phyloP scores from a whole-genome alignment of 495 filamentous ascomycete genomes.

The Hyaloscypha variabilis region DNA sequence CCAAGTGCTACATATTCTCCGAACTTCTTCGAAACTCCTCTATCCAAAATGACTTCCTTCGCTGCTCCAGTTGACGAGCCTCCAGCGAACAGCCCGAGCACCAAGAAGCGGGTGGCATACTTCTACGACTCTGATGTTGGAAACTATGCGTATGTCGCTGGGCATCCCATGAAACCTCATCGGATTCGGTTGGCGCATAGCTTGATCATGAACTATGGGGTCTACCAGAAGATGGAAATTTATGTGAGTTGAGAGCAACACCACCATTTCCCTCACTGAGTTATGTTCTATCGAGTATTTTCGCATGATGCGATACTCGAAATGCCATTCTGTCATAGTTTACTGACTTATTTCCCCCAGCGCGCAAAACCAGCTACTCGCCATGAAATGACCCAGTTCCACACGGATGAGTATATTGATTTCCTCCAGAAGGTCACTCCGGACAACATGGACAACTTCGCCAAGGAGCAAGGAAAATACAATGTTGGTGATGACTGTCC shows the following conservation, averaged over 20 bases:
- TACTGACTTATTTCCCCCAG: slow-evolving; percentile 46
- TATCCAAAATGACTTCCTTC: slow-evolving; percentile 22
- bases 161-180: slow-evolving; percentile 99
- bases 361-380: slow-evolving; percentile 95
- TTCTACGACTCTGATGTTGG: slow-evolving; percentile 98
- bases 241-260: slow-evolving; percentile 68
- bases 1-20: background rate
- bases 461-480: slow-evolving; percentile 93
- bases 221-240: slow-evolving; percentile 99
- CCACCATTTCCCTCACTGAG: background rate
- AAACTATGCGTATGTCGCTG: slow-evolving; percentile 95
- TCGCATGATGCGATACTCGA: background rate
- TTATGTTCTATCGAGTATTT: background rate
- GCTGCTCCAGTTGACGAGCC: slow-evolving; percentile 54
- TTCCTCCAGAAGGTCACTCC: slow-evolving; percentile 96
- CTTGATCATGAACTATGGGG: slow-evolving; percentile 97
- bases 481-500: slow-evolving; percentile 98
- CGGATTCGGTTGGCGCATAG: slow-evolving; percentile 96
- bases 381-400: slow-evolving; percentile 98
- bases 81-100: slow-evolving; percentile 48
- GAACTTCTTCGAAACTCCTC: background rate
- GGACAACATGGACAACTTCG: slow-evolving; percentile 95
- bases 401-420: slow-evolving; percentile 99
- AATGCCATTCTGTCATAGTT: background rate
- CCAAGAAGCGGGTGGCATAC: slow-evolving; percentile 83